Evolutionary conservation across 176 grass and related monocot species (phyloP), one percentile per base, ranked within the genome.

Genomic region (Carex pumila): DNA sequence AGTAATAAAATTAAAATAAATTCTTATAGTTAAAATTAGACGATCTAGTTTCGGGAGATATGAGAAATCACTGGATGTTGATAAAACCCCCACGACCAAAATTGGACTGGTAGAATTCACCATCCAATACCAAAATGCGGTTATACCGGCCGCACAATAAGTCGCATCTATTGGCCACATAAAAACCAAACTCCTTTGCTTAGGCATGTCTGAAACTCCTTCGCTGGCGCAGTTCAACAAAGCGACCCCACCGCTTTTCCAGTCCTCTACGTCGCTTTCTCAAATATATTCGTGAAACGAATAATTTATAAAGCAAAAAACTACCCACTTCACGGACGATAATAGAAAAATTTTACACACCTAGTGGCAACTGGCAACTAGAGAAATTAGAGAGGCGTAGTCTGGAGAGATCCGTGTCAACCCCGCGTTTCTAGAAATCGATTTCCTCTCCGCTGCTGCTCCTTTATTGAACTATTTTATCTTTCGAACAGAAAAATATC

Each of bases 371-470:
- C 15, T 63, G 36, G 52, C 72, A 63, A 21, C 15, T 30, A 84
- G 66, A 84, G 62, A 69, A 70, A 84, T 13, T 41, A 41, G 37
- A 25, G 47, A 12, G 39, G 55, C 62, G 66, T 12, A 49, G 75
- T 63, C 64, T 67, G n/a, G 34, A 66, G 54, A 66, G 61, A 84
- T 59, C 81, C 81, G 87, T 71, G 82, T 88, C 87, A 84, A 88
- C 70, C 12, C 86, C 36, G 67, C 67, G 17, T 57, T 69, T 69
- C 50, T 81, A 50, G 63, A 79, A 55, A 56, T 50, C 74, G 12
- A 79, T 63, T 57, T 61, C 81, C 18, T 79, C 81, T 39, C 71
- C 56, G 9, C 61, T 17, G 1, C 17, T 32, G 14, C 54, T 34
- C 21, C 58, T 83, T 65, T n/a, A 13, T 18, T 81, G 29, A 0